Conservation (phyloP, 1,284 basidiomycete genomes). For the Leccinum angustisporum region DNA sequence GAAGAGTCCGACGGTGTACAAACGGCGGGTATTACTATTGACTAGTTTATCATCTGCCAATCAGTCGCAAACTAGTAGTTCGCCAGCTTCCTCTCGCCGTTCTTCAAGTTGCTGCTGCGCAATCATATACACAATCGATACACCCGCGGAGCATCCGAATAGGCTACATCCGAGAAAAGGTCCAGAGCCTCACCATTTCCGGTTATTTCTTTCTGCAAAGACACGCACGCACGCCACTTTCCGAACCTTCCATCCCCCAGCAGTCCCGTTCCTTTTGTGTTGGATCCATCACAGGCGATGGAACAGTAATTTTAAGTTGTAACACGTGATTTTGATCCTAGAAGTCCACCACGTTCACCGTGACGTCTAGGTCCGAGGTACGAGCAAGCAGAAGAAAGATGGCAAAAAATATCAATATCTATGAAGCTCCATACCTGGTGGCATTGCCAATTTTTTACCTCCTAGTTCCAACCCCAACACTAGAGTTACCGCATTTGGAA, state of each 20-base stretch:
- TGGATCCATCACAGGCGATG: background rate
- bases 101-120: background rate
- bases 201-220: background rate
- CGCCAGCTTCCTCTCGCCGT: background rate
- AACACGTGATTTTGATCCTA: constrained; percentile 3
- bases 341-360: background rate
- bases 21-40: background rate
- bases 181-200: background rate
- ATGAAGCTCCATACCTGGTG: background rate
- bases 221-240: background rate
- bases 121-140: background rate
- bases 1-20: background rate
- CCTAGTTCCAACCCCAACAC: constrained; percentile 9
- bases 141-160: background rate
- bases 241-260: background rate
- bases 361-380: background rate
- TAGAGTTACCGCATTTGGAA: constrained; percentile 24
- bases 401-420: background rate
- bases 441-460: background rate
- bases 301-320: background rate
- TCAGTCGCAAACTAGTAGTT: background rate
- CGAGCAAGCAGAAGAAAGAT: background rate
- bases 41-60: background rate
- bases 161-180: background rate
- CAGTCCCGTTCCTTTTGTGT: constrained; percentile 16